Evolutionary conservation across 108 stramenopile genomes (phyloP).

Genomic region (Nitzschia inconspicua): DNA sequence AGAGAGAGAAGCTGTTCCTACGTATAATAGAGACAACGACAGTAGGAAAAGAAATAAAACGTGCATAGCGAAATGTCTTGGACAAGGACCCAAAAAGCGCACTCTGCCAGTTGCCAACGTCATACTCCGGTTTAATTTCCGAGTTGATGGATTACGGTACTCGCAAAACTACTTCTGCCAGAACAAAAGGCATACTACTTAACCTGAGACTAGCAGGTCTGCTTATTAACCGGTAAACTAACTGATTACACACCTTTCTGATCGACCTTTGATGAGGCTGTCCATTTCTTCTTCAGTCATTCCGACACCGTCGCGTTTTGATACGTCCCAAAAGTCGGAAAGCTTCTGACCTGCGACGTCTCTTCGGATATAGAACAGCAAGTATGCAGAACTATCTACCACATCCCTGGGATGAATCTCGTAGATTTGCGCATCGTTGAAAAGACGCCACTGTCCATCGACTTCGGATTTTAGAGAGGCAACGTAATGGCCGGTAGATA

Average conservation of each 20-base stretch:
- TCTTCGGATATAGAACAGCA: slow-evolving; percentile 84
- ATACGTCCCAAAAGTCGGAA: slow-evolving; percentile 82
- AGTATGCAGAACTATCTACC: slow-evolving; percentile 86
- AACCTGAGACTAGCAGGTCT: too few species aligned
- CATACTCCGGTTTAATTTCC: too few species aligned
- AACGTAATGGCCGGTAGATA: slow-evolving; percentile 88
- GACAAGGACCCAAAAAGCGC: too few species aligned
- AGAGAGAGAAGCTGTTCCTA: too few species aligned
- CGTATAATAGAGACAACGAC: too few species aligned
- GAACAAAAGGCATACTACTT: too few species aligned
- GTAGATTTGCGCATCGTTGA: slow-evolving; percentile 87
- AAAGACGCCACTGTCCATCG: slow-evolving; percentile 87
- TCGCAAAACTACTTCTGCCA: too few species aligned
- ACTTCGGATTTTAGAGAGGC: slow-evolving; percentile 81
- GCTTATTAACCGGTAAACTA: too few species aligned
- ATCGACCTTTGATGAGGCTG: slow-evolving; percentile 59
- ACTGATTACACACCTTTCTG: slow-evolving; percentile 77
- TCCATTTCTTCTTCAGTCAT: slow-evolving; percentile 85
- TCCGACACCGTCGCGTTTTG: slow-evolving; percentile 60
- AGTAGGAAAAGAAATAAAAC: too few species aligned
- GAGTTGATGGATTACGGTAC: too few species aligned
- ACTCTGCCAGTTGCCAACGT: too few species aligned
- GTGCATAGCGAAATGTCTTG: too few species aligned
- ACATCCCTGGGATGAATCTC: slow-evolving; percentile 81
- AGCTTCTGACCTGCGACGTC: slow-evolving; percentile 78